Evolutionary conservation across 352 stramenopile species (phyloP).

Genomic region (Pythium apleroticum): DNA sequence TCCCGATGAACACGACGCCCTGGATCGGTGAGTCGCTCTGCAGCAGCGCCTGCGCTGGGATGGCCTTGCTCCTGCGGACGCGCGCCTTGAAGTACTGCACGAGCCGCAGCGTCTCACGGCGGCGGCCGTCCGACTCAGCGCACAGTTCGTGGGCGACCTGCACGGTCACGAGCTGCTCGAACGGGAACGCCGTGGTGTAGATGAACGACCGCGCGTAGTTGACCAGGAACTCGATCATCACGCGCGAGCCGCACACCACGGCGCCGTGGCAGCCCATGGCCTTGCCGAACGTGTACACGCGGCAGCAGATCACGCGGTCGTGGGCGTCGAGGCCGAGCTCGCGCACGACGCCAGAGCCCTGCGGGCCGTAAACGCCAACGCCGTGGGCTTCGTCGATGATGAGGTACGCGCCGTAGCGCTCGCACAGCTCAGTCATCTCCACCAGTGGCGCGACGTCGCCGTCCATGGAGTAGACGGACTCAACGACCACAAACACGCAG

Average conservation of each 20-base stretch:
- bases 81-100: constrained; percentile 82
- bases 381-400: constrained; percentile 98
- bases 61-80: constrained; percentile 36
- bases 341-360: constrained; percentile 68
- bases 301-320: constrained; percentile 75
- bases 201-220: constrained; percentile 98
- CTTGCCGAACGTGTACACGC: constrained; percentile 97
- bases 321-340: constrained; percentile 76
- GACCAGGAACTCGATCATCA: constrained; percentile 93
- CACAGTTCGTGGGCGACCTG: constrained; percentile 90
- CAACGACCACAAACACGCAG: constrained; percentile 94
- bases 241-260: constrained; percentile 89
- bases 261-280: constrained; percentile 95
- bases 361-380: constrained; percentile 86
- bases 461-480: constrained; percentile 99
- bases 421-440: constrained; percentile 82
- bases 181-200: constrained; percentile 95
- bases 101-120: constrained; percentile 46
- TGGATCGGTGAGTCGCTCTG: constrained; percentile 92
- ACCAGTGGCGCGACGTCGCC: constrained; percentile 92
- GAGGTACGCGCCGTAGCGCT: constrained; percentile 77
- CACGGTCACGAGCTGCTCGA: constrained; percentile 91
- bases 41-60: constrained; percentile 51
- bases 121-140: constrained; percentile 37
- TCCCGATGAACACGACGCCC: constrained; percentile 92